Percentiles rank a stretch among this genome's conserved stretches.
These are phyloP conservation scores for Cadophora malorum DNA, from an alignment of 2,329 filamentous ascomycete genomes.

Conservation along the genomic window DNA sequence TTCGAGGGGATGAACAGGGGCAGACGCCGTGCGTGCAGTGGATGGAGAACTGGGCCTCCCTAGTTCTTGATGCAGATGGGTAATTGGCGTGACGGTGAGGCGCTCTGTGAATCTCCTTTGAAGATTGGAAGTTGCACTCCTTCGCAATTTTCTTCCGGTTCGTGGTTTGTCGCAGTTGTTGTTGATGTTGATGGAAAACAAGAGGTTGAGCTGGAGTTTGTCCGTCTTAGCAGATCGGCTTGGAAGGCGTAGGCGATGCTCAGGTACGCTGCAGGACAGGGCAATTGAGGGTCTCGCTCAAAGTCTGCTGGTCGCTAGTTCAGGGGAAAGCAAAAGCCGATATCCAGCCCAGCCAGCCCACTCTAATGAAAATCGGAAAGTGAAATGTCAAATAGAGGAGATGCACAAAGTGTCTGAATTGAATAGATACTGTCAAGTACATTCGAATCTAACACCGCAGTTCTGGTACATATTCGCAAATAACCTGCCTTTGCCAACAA, in stretches of 20 bases:
- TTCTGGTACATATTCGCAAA: background rate
- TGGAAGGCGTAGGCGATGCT: background rate
- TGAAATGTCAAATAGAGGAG: background rate
- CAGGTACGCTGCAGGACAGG: conserved; percentile 3
- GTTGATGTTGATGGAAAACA: conserved; percentile 4
- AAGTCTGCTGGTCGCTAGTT: conserved; percentile 4
- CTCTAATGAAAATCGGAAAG: background rate
- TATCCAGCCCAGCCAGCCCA: background rate
- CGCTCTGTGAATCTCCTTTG: background rate
- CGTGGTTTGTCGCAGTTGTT: background rate
- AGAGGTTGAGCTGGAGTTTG: conserved; percentile 12
- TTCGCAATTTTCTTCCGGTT: background rate
- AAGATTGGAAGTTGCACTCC: background rate
- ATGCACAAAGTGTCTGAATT: background rate
- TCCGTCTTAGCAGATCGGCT: conserved; percentile 15
- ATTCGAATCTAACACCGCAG: background rate
- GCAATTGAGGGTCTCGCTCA: background rate
- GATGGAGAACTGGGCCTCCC: background rate
- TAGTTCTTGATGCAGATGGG: background rate
- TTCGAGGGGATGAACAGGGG: conserved; percentile 13
- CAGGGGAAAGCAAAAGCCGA: background rate
- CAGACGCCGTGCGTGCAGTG: background rate
- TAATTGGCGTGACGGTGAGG: background rate
- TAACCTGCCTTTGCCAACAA: no score
- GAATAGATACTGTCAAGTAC: background rate